Conservation (phyloP, 352 stramenopile genomes). For the Stramenopiles sp. region DNA sequence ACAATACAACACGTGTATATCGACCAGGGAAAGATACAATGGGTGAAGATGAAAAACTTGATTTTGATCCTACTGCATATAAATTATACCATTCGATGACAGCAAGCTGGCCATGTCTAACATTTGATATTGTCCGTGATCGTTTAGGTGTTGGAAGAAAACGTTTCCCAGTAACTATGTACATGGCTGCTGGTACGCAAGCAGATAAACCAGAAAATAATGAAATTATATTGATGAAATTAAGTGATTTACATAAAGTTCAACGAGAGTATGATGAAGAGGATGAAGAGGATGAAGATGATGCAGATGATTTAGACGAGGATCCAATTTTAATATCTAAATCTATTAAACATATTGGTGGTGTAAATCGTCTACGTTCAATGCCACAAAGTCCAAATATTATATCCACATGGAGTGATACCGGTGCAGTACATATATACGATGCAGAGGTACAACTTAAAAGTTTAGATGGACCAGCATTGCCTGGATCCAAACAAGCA, state of each 20-base stretch:
- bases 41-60: slow-evolving; percentile 73
- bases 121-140: slow-evolving; percentile 88
- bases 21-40: slow-evolving; percentile 70
- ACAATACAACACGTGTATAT: slow-evolving; percentile 64
- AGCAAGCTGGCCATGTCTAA: slow-evolving; percentile 90
- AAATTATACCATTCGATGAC: slow-evolving; percentile 97
- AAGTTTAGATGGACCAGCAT: slow-evolving; percentile 50
- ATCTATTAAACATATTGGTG: slow-evolving; percentile 75
- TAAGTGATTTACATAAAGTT: slow-evolving; percentile 84
- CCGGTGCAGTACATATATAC: slow-evolving; percentile 81
- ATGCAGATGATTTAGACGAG: too few species aligned
- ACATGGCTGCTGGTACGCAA: slow-evolving; percentile 85
- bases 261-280: slow-evolving; percentile 39
- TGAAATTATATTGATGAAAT: slow-evolving; percentile 91
- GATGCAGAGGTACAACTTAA: slow-evolving; percentile 72
- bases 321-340: slow-evolving; percentile 84
- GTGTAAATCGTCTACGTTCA: slow-evolving; percentile 77
- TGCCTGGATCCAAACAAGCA: slow-evolving; percentile 25
- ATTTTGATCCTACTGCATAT: slow-evolving; percentile 96
- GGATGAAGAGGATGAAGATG: too few species aligned
- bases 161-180: slow-evolving; percentile 82
- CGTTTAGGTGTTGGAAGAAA: slow-evolving; percentile 71
- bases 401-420: slow-evolving; percentile 87
- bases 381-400: slow-evolving; percentile 89
- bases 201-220: slow-evolving; percentile 72